Evolutionary conservation across 2,329 filamentous ascomycete genomes (phyloP).

Genomic region (Fusarium longipes): DNA sequence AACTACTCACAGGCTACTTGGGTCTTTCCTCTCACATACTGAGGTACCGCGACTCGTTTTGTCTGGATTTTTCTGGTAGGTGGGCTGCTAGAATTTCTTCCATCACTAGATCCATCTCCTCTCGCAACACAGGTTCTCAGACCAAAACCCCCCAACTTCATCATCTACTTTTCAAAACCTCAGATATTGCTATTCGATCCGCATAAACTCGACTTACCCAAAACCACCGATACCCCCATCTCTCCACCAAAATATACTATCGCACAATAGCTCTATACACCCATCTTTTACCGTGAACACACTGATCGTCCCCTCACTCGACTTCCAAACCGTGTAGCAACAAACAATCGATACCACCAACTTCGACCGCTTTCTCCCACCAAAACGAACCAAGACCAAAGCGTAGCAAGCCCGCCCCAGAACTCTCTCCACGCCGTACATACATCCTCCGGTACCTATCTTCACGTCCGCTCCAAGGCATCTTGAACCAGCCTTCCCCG

Average conservation of each 20-base stretch:
- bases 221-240: slow-evolving; percentile 23
- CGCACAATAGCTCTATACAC: slow-evolving; percentile 18
- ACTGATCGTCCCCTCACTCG: slow-evolving; percentile 37
- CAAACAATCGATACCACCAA: slow-evolving; percentile 30
- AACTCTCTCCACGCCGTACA: slow-evolving; percentile 11
- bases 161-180: slow-evolving; percentile 14
- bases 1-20: slow-evolving; percentile 10
- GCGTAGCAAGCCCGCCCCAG: background rate
- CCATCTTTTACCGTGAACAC: slow-evolving; percentile 13
- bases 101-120: slow-evolving; percentile 22
- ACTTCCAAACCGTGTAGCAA: slow-evolving; percentile 36
- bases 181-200: background rate
- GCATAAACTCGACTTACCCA: background rate
- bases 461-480: slow-evolving; percentile 28
- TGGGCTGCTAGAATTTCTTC: slow-evolving; percentile 40
- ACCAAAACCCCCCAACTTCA: slow-evolving; percentile 32
- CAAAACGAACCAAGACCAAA: background rate
- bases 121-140: slow-evolving; percentile 31
- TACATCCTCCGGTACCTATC: slow-evolving; percentile 5
- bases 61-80: slow-evolving; percentile 29
- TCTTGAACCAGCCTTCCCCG: slow-evolving; percentile 42
- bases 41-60: slow-evolving; percentile 3
- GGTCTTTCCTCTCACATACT: background rate
- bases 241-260: background rate
- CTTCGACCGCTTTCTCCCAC: slow-evolving; percentile 15